A percentile compares a stretch with the other conserved stretches of the same genome.
Conservation (phyloP, 257 asterid genomes). For the Solanum pinnatisectum region DNA sequence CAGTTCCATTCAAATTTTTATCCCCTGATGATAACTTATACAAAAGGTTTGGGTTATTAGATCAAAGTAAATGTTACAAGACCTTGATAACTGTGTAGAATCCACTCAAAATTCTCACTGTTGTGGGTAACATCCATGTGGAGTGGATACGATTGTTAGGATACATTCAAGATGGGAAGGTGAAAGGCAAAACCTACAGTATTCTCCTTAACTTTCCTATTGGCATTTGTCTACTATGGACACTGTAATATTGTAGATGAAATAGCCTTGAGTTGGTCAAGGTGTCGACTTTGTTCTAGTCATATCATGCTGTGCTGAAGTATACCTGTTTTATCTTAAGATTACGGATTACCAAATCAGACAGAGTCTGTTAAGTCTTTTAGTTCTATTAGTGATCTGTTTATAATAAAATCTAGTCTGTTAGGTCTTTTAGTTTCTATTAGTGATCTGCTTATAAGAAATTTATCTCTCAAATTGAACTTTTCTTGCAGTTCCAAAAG, state of each 20-base stretch:
- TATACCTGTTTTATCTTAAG: background rate
- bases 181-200: background rate
- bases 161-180: background rate
- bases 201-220: background rate
- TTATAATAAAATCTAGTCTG: background rate
- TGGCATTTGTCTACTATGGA: background rate
- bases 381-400: background rate
- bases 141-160: background rate
- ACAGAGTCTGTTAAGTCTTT: background rate
- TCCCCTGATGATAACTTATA: background rate
- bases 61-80: background rate
- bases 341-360: background rate
- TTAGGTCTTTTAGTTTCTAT: background rate
- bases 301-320: background rate
- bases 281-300: background rate
- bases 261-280: background rate
- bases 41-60: background rate
- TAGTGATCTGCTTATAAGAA: background rate
- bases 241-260: background rate
- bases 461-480: background rate
- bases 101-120: background rate
- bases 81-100: background rate
- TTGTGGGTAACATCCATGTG: background rate
- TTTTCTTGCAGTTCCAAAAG: slow-evolving; percentile 51
- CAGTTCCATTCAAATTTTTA: background rate